A percentile compares a stretch with the other conserved stretches of the same genome.
phyloP scores from a whole-genome alignment of 345 rosid genomes.

The Eucalyptus erythrocorys region DNA sequence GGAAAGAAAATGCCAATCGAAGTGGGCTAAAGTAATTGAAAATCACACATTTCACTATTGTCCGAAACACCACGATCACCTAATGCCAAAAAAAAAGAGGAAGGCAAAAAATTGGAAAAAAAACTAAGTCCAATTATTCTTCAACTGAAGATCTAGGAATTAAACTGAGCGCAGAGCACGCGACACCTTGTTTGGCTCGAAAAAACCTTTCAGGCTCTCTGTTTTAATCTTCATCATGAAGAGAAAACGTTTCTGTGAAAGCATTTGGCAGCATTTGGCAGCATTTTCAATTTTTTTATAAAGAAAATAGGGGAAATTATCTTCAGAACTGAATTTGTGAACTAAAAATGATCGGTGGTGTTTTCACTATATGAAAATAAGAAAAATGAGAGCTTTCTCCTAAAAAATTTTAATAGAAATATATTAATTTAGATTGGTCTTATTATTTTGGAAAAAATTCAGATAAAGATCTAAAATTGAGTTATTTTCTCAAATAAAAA shows the following conservation, averaged over 20 bases:
- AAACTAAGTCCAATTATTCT: neutral
- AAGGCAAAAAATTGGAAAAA: neutral
- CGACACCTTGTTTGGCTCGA: neutral
- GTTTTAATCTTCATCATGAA: neutral
- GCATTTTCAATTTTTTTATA: neutral
- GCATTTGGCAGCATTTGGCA: neutral
- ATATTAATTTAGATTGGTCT: no score
- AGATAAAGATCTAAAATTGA: accelerated
- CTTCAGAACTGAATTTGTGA: neutral
- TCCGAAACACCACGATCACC: neutral
- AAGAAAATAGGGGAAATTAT: neutral
- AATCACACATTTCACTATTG: neutral
- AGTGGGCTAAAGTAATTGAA: neutral
- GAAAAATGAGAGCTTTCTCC: neutral
- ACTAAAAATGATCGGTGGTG: neutral
- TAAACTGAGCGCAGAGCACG: neutral
- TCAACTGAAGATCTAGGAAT: neutral
- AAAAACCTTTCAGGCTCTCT: neutral
- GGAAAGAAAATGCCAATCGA: neutral
- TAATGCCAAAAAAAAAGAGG: neutral
- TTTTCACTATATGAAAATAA: neutral
- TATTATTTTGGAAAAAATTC: accelerated
- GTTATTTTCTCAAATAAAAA: no score
- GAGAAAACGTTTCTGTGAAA: neutral
- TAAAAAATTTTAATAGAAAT: no score